These are phyloP conservation scores for Plasmodium fragile DNA, from an alignment of 169 alveolate genomes.

Conservation along the genomic window DNA sequence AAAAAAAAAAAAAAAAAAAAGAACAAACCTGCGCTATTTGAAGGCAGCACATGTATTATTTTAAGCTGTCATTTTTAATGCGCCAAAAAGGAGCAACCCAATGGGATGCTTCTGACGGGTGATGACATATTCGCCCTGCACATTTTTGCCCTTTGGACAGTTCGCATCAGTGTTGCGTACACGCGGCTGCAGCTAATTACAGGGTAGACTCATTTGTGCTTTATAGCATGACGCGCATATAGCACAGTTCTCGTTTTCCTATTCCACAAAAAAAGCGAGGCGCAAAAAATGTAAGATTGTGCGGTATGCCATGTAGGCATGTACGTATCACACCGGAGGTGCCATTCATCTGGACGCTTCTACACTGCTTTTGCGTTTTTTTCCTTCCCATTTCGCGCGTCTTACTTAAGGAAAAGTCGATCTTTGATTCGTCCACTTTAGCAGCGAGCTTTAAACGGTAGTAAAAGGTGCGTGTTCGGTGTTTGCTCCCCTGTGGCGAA, in stretches of 20 bases:
- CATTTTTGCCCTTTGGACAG: neutral
- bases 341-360: neutral
- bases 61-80: neutral
- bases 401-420: neutral
- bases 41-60: neutral
- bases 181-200: neutral
- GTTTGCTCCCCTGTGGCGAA: neutral
- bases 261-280: neutral
- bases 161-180: neutral
- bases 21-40: neutral
- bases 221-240: neutral
- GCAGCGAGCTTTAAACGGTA: neutral
- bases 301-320: neutral
- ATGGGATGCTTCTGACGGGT: neutral
- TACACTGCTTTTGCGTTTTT: neutral
- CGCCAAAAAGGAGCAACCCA: neutral
- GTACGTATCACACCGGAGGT: neutral
- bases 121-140: neutral
- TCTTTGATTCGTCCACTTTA: neutral
- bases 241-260: neutral
- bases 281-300: neutral
- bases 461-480: neutral
- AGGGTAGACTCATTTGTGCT: neutral
- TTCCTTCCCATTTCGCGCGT: neutral
- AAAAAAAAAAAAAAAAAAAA: neutral